Evolutionary conservation across 495 filamentous ascomycete species (phyloP).

Genomic region (Extremus antarcticus): DNA sequence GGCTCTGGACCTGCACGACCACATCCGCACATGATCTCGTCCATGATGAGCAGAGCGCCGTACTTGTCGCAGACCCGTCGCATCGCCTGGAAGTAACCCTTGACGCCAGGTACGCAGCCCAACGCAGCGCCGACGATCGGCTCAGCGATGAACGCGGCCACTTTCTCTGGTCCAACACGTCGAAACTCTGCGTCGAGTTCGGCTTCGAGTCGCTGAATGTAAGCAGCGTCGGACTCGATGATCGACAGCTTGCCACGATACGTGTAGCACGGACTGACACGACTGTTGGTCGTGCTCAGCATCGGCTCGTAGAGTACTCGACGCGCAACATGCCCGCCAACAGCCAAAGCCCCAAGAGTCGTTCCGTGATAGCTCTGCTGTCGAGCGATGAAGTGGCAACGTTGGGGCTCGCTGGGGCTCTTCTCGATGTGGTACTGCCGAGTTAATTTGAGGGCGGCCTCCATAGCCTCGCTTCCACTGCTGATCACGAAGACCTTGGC

Average conservation of each 20-base stretch:
- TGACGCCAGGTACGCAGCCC: conserved; percentile 33
- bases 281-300: conserved; percentile 44
- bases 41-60: conserved; percentile 34
- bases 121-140: conserved; percentile 49
- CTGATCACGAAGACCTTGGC: conserved; percentile 41
- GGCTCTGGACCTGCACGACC: conserved; percentile 30
- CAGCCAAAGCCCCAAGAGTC: conserved; percentile 54
- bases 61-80: conserved; percentile 33
- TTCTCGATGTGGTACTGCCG: conserved; percentile 55
- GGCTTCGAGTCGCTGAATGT: conserved; percentile 46
- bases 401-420: conserved; percentile 37
- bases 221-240: conserved; percentile 30
- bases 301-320: conserved; percentile 57
- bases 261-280: conserved; percentile 59
- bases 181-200: conserved; percentile 71
- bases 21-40: conserved; percentile 39
- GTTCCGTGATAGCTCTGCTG: conserved; percentile 66
- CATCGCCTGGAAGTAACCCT: conserved; percentile 33
- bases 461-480: conserved; percentile 53
- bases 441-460: conserved; percentile 56
- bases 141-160: conserved; percentile 70
- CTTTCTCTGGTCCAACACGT: conserved; percentile 55
- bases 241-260: conserved; percentile 38
- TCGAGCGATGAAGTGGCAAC: conserved; percentile 52
- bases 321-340: conserved; percentile 53